A percentile compares a stretch with the other conserved stretches of the same genome.
Conservation (phyloP, 768 basidiomycete species). For the Podaxis carcinomalis region DNA sequence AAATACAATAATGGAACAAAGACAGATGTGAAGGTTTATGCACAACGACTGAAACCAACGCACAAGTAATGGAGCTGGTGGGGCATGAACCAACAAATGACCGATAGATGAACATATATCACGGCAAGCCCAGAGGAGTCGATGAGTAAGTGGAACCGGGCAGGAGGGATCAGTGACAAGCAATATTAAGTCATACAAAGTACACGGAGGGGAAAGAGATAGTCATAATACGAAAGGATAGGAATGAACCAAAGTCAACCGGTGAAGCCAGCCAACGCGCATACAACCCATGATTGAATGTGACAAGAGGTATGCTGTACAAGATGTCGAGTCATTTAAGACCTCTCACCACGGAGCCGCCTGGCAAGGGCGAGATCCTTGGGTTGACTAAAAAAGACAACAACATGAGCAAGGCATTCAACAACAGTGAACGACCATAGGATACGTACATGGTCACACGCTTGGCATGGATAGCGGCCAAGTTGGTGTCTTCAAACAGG, state of each 20-base stretch:
- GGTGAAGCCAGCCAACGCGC: neutral
- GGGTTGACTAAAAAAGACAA: slow-evolving; percentile 57
- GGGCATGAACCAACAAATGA: neutral
- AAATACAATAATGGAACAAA: neutral
- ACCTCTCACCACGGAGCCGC: slow-evolving; percentile 82
- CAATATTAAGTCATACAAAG: slow-evolving; percentile 11
- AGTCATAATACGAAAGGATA: neutral
- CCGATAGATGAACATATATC: neutral
- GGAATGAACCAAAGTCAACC: neutral
- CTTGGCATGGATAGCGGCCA: slow-evolving; percentile 89
- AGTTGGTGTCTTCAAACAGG: slow-evolving; percentile 85
- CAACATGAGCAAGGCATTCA: slow-evolving; percentile 19
- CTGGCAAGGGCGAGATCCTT: slow-evolving; percentile 87
- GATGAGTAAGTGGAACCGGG: neutral
- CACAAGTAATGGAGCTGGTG: neutral
- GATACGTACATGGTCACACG: slow-evolving; percentile 36
- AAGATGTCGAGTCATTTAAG: slow-evolving; percentile 35
- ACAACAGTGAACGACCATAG: slow-evolving; percentile 1
- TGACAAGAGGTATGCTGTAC: neutral
- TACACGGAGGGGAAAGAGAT: neutral
- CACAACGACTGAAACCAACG: neutral
- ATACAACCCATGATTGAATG: neutral
- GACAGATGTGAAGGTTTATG: neutral
- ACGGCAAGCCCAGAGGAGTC: neutral
- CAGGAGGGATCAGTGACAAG: neutral